Evolutionary conservation across 257 asterid species (phyloP), one percentile per base, ranked within the genome.

Genomic region (Salvia miltiorrhiza): DNA sequence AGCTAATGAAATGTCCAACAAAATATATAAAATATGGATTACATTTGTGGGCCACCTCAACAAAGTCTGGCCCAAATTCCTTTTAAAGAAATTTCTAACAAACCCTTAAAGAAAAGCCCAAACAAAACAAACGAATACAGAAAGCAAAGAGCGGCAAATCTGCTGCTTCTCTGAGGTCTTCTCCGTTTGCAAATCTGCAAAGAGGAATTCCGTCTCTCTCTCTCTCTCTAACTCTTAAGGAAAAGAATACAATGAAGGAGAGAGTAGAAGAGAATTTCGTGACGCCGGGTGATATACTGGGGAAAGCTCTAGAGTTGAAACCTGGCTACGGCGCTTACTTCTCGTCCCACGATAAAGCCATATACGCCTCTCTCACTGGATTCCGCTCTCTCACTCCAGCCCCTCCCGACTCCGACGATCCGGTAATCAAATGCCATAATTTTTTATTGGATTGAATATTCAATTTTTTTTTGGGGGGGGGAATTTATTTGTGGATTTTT

Each of bases 251-350:
- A 45, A 71, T 61, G 83, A 56, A 67, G 73, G 84, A 70, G 55
- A 48, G 23, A 28, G 80, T 55, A 13, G 82, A 44, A 63, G 84
- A 48, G 23, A 67, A 44, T 65, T 69, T 87, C 45, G 97, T 87
- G 55, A 88, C 96, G 2, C 99, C 99, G 0, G 99, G 99, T 67
- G 95, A 90, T 62, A 76, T 83, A n/a, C 75, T 93, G 76, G 99
- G 99, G 2, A 80, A 76, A 78, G 77, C 85, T 1, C 75, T 86
- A 11, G 95, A 90, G 69, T 40, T 85, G 19, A 90, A 79, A 72
- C 86, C 93, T 28, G 99, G 99, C 2, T 76, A 71, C 37, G 99
- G 99, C n/a, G 83, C 96, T 14, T 90, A 90, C 55, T 71, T 82
- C 35, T 83, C 96, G 2, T 35, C 84, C 23, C 74, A 83, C 64